These are phyloP conservation scores for Sodiomyces alkalinus DNA, from an alignment of 2,329 filamentous ascomycete genomes.

Conservation along the genomic window DNA sequence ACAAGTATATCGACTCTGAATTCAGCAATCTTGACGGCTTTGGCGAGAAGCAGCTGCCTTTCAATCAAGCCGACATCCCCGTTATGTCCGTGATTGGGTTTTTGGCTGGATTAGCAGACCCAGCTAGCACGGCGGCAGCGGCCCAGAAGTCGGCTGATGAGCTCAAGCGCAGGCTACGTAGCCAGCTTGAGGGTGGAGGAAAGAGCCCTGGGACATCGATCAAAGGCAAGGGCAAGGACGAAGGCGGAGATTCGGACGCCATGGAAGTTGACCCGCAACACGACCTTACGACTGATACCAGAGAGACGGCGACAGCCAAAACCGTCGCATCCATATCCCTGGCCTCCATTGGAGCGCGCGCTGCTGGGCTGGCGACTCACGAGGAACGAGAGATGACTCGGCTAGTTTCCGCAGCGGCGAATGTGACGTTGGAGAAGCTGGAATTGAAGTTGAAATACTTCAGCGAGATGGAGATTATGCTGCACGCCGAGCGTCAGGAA, in stretches of 20 bases:
- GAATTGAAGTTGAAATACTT: conserved; percentile 95
- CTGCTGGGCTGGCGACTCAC: conserved; percentile 79
- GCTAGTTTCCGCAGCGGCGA: conserved; percentile 80
- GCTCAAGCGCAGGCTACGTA: conserved; percentile 65
- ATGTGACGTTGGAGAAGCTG: conserved; percentile 87
- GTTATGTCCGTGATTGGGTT: conserved; percentile 95
- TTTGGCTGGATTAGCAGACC: conserved; percentile 79
- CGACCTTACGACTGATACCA: conserved; percentile 31
- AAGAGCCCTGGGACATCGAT: conserved; percentile 17
- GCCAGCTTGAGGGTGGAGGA: conserved; percentile 50
- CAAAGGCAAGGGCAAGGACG: conserved; percentile 43
- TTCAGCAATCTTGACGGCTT: conserved; percentile 36
- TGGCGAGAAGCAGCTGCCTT: conserved; percentile 49
- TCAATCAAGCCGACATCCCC: conserved; percentile 87
- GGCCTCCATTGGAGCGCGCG: conserved; percentile 70
- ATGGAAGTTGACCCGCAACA: conserved; percentile 50
- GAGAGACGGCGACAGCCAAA: conserved; percentile 31
- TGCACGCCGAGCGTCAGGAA: conserved; percentile 85
- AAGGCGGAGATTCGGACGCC: conserved; percentile 38
- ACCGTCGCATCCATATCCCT: conserved; percentile 59
- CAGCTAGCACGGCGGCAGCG: conserved; percentile 77
- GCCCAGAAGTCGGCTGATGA: conserved; percentile 78
- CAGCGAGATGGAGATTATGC: conserved; percentile 82
- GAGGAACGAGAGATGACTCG: conserved; percentile 95
- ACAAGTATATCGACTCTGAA: conserved; percentile 84